Evolutionary conservation across 208 protist species (phyloP), one percentile per base, ranked within the genome.

Genomic region (Tetramitus jugosus): DNA sequence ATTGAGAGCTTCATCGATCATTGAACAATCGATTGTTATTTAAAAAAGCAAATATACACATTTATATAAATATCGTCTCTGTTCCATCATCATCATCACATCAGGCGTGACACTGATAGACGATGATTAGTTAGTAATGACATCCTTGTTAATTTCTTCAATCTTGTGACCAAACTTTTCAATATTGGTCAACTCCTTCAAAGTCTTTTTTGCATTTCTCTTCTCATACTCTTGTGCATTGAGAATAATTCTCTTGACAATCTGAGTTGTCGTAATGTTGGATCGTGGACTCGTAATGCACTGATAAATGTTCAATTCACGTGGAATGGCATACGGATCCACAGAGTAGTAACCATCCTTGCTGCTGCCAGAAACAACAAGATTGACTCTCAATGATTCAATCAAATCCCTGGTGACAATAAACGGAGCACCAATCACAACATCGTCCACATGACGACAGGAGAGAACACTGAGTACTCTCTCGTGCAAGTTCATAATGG

Each of bases 401-500:
- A 99, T 91, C 7, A 98, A 74, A 56, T 94, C 92, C 68, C 93
- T 88, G 17, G 91, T 93, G 3, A 99, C 84, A 23, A 85, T 79
- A 53, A 90, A 91, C 0, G 96, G 96, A 42, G 96, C 95, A n/a
- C 96, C 95, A 82, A 99, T 95, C 35, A 99, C 85, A 7, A 98
- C 96, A 81, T 99, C 95, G 82, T 99, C 96, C 0, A 98, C 97
- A 81, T 96, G 96, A 49, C 89, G 83, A 84, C 94, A 98, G 7
- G 94, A 92, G 3, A 99, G 85, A 52, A 99, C 93, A 76, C 89
- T 88, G 0, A 99, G 86, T 26, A 94, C 90, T 75, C 97, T 90
- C 86, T 99, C 96, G 56, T 98, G 96, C 26, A 98, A 81, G 82
- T 95, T 98, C 94, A 98, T 98, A 80, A 99, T 98, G 31, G 97